Conservation (phyloP, 768 basidiomycete species). For the Collybiopsis confluens region DNA sequence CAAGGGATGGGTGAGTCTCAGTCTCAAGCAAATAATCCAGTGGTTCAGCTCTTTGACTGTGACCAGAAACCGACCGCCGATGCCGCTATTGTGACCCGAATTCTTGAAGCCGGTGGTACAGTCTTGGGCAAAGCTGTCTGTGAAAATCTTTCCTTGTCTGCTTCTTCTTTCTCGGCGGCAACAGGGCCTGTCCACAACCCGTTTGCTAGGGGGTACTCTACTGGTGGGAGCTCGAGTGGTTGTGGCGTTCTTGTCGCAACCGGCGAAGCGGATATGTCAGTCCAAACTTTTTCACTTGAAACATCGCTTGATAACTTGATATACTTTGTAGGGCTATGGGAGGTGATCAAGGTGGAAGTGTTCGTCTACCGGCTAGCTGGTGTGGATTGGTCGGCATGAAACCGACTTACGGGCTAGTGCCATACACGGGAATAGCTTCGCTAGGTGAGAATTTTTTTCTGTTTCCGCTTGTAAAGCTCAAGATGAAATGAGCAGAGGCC, state of each 20-base stretch:
- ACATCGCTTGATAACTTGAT: too few relatives aligned
- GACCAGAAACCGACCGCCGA: slow-evolving; percentile 2
- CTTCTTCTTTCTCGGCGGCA: slow-evolving; percentile 2
- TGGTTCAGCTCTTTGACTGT: background rate
- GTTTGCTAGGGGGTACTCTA: slow-evolving; percentile 1
- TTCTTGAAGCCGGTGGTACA: background rate
- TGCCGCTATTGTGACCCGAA: slow-evolving; percentile 4
- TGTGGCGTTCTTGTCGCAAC: slow-evolving; percentile 1
- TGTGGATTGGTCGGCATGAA: slow-evolving; percentile 4
- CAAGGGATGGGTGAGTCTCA: background rate
- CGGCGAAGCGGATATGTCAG: background rate
- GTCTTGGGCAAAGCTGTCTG: slow-evolving; percentile 3
- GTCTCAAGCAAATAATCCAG: background rate
- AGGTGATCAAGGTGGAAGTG: slow-evolving; percentile 6
- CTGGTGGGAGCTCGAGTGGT: slow-evolving; percentile 3
- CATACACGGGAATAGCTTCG: slow-evolving; percentile 8
- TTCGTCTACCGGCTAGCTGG: slow-evolving; percentile 4
- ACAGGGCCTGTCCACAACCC: slow-evolving; percentile 8
- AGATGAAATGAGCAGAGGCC: background rate
- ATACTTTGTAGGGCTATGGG: slow-evolving; percentile 3
- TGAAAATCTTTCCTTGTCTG: slow-evolving; percentile 6
- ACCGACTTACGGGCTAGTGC: slow-evolving; percentile 2
- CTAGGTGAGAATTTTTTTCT: background rate
- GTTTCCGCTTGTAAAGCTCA: background rate
- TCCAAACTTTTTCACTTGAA: background rate